A percentile compares a stretch with the other conserved stretches of the same genome.
phyloP scores from a whole-genome alignment of 805 yeast genomes.

The Yarrowia porcina region DNA sequence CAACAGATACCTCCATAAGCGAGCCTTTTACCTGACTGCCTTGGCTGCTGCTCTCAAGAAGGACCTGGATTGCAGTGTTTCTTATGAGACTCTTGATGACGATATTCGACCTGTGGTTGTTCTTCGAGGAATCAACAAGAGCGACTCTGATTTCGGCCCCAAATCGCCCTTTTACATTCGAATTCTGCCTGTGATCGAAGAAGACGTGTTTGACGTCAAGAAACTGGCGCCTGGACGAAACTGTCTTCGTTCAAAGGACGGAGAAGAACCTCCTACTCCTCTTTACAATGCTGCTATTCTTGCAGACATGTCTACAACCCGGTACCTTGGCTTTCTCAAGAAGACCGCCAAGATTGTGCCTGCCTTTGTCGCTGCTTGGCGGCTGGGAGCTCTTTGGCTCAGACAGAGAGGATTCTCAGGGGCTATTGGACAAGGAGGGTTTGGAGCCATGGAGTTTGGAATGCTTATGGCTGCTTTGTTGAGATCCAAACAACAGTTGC shows the following conservation, averaged over 20 bases:
- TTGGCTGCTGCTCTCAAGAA: conserved; percentile 62
- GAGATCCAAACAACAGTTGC: conserved; percentile 67
- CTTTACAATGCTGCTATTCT: conserved; percentile 78
- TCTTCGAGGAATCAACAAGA: conserved; percentile 36
- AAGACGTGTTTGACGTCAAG: conserved; percentile 64
- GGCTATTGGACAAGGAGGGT: conserved; percentile 65
- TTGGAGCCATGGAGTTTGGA: conserved; percentile 90
- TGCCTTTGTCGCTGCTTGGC: conserved; percentile 81
- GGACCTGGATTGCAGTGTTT: conserved; percentile 46
- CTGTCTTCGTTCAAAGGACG: conserved; percentile 65
- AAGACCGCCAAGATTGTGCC: conserved; percentile 72
- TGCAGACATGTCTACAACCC: conserved; percentile 63
- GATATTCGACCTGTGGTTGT: conserved; percentile 76
- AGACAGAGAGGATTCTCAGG: conserved; percentile 80
- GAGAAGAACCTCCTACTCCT: conserved; percentile 64
- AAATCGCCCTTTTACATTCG: conserved; percentile 71
- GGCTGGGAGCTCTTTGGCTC: conserved; percentile 85
- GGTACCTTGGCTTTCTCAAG: conserved; percentile 71
- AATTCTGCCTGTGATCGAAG: conserved; percentile 69
- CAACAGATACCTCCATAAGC: conserved; percentile 83
- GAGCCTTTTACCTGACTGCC: conserved; percentile 82
- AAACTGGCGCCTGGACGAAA: conserved; percentile 78
- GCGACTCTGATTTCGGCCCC: conserved; percentile 31
- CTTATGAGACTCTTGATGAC: conserved; percentile 69
- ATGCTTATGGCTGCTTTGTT: conserved; percentile 74